A percentile compares a stretch with the other conserved stretches of the same genome.
Evolutionary conservation across 2,329 filamentous ascomycete genomes (phyloP).

Genomic region (Aspergillus uvarum): DNA sequence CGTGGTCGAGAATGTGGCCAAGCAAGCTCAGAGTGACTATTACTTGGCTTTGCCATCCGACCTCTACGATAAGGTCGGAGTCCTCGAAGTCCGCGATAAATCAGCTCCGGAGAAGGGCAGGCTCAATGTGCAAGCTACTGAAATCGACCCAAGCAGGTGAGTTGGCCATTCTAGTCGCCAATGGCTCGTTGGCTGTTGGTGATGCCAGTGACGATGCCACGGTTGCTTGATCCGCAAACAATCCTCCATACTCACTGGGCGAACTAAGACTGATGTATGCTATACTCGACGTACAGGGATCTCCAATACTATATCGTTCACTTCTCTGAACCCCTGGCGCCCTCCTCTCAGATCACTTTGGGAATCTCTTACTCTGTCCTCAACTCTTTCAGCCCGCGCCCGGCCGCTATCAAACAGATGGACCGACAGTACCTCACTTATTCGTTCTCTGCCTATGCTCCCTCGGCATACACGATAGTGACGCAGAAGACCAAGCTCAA

Average conservation of each 20-base stretch:
- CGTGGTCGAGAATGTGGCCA: conserved; percentile 84
- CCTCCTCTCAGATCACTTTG: conserved; percentile 78
- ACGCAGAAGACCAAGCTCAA: conserved; percentile 99
- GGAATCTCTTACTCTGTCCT: conserved; percentile 83
- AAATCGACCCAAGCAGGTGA: conserved; percentile 55
- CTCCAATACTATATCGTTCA: conserved; percentile 81
- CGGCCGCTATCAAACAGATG: conserved; percentile 76
- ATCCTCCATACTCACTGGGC: not conserved
- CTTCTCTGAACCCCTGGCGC: conserved; percentile 71
- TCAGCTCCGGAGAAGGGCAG: conserved; percentile 68
- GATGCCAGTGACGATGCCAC: conserved; percentile 12
- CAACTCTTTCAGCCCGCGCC: conserved; percentile 75
- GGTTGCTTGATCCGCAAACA: conserved; percentile 12
- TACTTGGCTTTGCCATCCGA: conserved; percentile 81
- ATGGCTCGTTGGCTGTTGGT: conserved; percentile 21
- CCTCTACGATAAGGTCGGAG: conserved; percentile 74
- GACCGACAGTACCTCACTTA: conserved; percentile 85
- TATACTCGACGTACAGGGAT: conserved; percentile 51
- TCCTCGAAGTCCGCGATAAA: conserved; percentile 88
- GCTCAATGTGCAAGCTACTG: conserved; percentile 69
- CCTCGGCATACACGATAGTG: conserved; percentile 77
- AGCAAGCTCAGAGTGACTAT: conserved; percentile 80
- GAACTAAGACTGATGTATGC: not conserved
- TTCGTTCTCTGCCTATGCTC: conserved; percentile 79
- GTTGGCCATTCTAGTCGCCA: conserved; percentile 55